Conservation (phyloP, 352 stramenopile genomes). For the Globisporangium cylindrosporum region DNA sequence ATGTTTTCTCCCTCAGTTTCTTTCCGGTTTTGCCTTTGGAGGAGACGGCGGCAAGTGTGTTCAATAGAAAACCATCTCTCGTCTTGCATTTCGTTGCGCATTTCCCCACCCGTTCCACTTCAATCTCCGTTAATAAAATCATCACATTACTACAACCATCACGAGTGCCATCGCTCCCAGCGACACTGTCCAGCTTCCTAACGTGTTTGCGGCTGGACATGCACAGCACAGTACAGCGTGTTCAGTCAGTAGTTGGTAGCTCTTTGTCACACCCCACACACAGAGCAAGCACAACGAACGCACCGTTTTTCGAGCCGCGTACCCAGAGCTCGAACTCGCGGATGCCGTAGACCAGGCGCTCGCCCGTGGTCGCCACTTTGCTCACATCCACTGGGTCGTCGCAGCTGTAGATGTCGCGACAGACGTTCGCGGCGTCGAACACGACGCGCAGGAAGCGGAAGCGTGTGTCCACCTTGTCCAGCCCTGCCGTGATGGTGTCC, state of each 20-base stretch:
- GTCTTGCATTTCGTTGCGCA: conserved; percentile 6
- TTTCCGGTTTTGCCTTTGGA: conserved; percentile 1
- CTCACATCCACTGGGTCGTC: conserved; percentile 20
- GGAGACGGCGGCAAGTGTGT: conserved; percentile 10
- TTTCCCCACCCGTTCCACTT: not conserved
- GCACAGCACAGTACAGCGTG: not conserved
- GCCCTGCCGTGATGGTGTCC: conserved; percentile 48
- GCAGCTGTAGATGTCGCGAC: conserved; percentile 40
- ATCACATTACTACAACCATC: conserved; percentile 8
- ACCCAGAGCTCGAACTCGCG: conserved; percentile 78
- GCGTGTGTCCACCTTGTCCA: conserved; percentile 37
- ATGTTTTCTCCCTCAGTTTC: conserved; percentile 6
- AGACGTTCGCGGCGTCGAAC: conserved; percentile 50
- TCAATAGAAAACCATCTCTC: conserved; percentile 15
- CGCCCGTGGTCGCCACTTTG: conserved; percentile 30
- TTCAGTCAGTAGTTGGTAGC: not conserved
- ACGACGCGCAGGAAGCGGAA: conserved; percentile 59
- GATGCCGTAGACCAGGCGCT: conserved; percentile 76
- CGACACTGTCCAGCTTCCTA: not conserved
- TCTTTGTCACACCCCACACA: not conserved
- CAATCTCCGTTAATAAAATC: not conserved
- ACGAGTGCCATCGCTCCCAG: not conserved
- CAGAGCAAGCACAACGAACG: not conserved
- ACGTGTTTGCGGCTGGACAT: not conserved
- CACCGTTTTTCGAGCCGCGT: conserved; percentile 47